Evolutionary conservation across 257 asterid species (phyloP).

Genomic region (Solanum verrucosum): DNA sequence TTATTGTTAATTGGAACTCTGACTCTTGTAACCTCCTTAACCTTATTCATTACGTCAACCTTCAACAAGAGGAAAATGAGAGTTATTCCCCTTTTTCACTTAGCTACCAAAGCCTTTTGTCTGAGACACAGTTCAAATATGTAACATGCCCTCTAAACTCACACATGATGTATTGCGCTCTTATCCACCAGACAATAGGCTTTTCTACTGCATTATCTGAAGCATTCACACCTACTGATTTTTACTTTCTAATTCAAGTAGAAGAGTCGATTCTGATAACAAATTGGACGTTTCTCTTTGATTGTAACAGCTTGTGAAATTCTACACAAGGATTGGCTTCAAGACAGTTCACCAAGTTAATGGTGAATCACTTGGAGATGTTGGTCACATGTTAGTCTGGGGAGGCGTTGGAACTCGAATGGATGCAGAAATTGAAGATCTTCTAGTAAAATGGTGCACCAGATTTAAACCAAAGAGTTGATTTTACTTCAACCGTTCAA

Average conservation of each 20-base stretch:
- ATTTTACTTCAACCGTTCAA: neutral
- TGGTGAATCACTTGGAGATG: slow-evolving; percentile 64
- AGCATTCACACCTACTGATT: neutral
- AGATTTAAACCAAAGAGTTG: slow-evolving; percentile 40
- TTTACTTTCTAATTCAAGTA: neutral
- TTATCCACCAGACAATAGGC: too few species aligned
- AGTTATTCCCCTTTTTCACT: neutral
- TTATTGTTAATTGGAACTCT: neutral
- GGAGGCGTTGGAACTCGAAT: slow-evolving; percentile 96
- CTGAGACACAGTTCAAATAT: neutral
- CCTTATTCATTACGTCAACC: neutral
- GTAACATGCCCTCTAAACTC: neutral
- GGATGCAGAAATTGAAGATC: slow-evolving; percentile 65
- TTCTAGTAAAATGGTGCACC: slow-evolving; percentile 75
- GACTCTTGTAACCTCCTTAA: too few species aligned
- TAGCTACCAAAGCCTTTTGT: neutral
- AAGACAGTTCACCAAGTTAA: slow-evolving; percentile 52
- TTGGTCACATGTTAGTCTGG: slow-evolving; percentile 76
- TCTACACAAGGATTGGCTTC: slow-evolving; percentile 83
- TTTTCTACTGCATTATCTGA: too few species aligned
- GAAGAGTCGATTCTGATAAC: neutral
- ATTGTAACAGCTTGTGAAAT: slow-evolving; percentile 65
- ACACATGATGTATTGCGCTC: neutral
- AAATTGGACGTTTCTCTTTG: neutral
- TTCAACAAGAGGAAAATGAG: neutral